Evolutionary conservation across 2,329 filamentous ascomycete genomes (phyloP), one percentile per base, ranked within the genome.

Genomic region (Passalora sequoiae): DNA sequence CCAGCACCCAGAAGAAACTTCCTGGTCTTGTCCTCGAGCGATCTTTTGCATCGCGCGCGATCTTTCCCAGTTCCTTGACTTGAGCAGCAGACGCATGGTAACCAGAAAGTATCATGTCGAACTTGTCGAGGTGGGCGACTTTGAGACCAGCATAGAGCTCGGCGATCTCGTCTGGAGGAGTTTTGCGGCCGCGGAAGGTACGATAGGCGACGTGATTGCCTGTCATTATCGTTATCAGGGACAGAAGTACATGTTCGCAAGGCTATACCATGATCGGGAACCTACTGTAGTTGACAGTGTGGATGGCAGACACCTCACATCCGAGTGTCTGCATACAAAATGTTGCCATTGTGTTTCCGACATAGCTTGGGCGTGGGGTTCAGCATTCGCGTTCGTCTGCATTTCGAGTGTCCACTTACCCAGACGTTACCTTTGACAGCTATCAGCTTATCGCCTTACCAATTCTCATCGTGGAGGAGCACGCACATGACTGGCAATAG

Each of bases 241-340:
- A 15, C 3, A 16, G 21, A 15, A 15, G 9, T 6, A 20, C 35
- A 21, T 29, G 27, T 24, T 17, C 29, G 12, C 10, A 17, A 19
- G 2, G 9, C 12, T 27, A 12, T 15, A 17, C n/a, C 13, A 36
- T 37, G 31, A 25, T 31, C 30, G 3, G 40, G 20, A 25, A 69
- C 83, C 66, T 72, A 95, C 91, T 97, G 71, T 96, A 98, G 60
- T 98, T 86, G 5, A 98, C 92, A 0, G 92, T 98, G 65, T 98
- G 96, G 59, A 98, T 76, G 2, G 89, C 87, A 6, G 89, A 85
- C 5, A 96, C 91, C 60, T 98, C 91, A 62, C 89, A 96, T 36
- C 92, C 92, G 38, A 98, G 71, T 1, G 86, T 84, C 66, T 98
- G 91, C 76, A 98, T 84, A 54, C 89, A 87, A 62, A 95, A 94